phyloP scores from a whole-genome alignment of 2,329 filamentous ascomycete species.

The Mollisiaceae sp. region DNA sequence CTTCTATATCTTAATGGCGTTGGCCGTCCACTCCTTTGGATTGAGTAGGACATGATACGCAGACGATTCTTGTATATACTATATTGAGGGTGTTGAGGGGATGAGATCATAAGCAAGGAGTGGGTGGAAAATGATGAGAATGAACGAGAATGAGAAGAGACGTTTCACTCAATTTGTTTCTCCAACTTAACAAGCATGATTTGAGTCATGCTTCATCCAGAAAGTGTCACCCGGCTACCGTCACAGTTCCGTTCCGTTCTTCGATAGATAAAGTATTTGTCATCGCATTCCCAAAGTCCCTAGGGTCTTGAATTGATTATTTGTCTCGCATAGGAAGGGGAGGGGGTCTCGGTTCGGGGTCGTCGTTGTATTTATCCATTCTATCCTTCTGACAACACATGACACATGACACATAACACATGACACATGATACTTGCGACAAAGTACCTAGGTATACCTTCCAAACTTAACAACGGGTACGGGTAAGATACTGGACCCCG shows the following conservation, averaged over 20 bases:
- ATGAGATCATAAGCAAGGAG: background rate
- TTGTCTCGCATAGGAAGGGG: no score
- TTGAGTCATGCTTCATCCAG: no score
- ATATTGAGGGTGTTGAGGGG: conserved; percentile 15
- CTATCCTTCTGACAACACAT: background rate
- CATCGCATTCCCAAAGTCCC: background rate
- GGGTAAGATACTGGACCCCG: no score
- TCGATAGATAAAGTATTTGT: background rate
- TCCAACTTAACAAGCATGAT: background rate
- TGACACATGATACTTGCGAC: background rate
- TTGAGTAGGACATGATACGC: conserved; percentile 10
- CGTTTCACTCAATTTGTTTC: background rate
- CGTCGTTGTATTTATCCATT: background rate
- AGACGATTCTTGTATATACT: conserved; percentile 31
- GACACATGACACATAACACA: background rate
- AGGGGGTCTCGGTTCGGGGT: no score
- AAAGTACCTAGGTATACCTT: background rate
- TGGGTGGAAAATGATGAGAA: background rate
- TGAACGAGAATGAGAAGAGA: background rate
- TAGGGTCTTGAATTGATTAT: background rate
- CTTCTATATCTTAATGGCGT: conserved; percentile 35
- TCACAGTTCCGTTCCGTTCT: background rate
- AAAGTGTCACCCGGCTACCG: background rate
- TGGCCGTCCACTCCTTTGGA: conserved; percentile 37
- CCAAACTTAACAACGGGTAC: background rate